A percentile compares a stretch with the other conserved stretches of the same genome.
phyloP scores from a whole-genome alignment of 371 early-diverging fungal genomes.

The Mucor lusitanicus region DNA sequence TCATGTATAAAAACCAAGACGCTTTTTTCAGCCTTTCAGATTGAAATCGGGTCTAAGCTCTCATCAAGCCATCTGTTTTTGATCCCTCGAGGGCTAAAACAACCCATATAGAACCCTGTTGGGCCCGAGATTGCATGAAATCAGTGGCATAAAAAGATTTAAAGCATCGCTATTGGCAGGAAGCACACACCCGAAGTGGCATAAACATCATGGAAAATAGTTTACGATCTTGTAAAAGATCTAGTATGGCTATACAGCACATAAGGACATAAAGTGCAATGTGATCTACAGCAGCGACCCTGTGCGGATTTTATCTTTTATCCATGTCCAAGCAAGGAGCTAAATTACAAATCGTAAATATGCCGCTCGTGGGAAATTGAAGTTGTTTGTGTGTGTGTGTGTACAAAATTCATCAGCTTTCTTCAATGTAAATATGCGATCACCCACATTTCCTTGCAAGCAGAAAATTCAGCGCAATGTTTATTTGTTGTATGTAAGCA shows the following conservation, averaged over 20 bases:
- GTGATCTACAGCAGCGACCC: background rate
- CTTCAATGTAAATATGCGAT: too few species aligned
- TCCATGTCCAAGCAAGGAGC: background rate
- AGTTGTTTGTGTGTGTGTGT: background rate
- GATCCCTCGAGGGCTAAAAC: background rate
- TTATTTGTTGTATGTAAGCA: background rate
- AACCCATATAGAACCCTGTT: background rate
- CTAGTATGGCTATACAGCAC: background rate
- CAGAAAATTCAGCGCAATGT: background rate
- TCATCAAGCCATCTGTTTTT: background rate
- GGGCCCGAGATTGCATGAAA: background rate
- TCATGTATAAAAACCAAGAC: too few species aligned
- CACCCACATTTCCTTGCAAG: background rate
- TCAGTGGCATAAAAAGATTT: background rate
- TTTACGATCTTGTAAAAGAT: background rate
- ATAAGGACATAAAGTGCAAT: background rate
- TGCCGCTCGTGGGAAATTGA: background rate
- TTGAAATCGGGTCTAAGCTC: too few species aligned
- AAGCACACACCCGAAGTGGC: background rate
- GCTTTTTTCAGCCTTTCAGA: too few species aligned
- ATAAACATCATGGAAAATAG: background rate
- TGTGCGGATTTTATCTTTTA: background rate
- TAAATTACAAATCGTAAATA: conserved; percentile 1
- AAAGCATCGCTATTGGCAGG: background rate
- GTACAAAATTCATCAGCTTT: too few species aligned